Base-by-base conservation (phyloP, 495 filamentous ascomycete genomes). In the Aspergillus bertholletiae region DNA sequence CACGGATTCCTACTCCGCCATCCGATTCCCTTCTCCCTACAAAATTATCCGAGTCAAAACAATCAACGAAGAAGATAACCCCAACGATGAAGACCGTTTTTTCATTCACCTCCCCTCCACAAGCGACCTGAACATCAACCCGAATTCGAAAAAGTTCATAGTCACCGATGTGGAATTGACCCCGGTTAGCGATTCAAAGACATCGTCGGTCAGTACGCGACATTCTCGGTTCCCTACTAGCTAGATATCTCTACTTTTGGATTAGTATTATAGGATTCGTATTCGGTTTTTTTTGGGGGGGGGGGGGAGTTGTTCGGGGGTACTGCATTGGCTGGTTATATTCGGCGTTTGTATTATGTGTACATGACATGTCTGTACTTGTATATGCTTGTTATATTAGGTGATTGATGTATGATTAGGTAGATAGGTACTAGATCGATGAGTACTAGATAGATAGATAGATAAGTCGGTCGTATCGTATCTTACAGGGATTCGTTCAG, bases 1-100 rank as follows among this genome's bases (percentile, higher is more conserved):
- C 13, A 43, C 49, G 12, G 49, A 51, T 5, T 43, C 49, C 35
- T 51, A 43, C 35, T 51, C 49, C 2, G 34, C 32, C 3, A 51
- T 51, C 15, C 49, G 35, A 17, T 27, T 51, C 12, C 49, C 49
- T 1, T 27, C 34, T 15, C 35, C 35, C 17, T 51, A 51, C 35
- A 37, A 51, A 18, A 51, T 51, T 23, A 21, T 43, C 20, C 49
- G 49, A 11, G 23, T 51, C 17, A 43, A 22, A 18, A 8, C 34
- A 26, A 40, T 28, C 6, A 20, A 20, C 34, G 35, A 51, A n/a
- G 17, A 23, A n/a, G 21, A 34, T n/a, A n/a, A n/a, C 21, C 18
- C 12, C n/a, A 20, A 34, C 3, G 49, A 41, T 4, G 15, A 35
- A 41, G 49, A 51, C 9, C 22, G 35, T 1, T 8, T 51, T 0